Evolutionary conservation across 805 yeast species (phyloP), one percentile per base, ranked within the genome.

Genomic region (Zygosaccharomyces bisporus): DNA sequence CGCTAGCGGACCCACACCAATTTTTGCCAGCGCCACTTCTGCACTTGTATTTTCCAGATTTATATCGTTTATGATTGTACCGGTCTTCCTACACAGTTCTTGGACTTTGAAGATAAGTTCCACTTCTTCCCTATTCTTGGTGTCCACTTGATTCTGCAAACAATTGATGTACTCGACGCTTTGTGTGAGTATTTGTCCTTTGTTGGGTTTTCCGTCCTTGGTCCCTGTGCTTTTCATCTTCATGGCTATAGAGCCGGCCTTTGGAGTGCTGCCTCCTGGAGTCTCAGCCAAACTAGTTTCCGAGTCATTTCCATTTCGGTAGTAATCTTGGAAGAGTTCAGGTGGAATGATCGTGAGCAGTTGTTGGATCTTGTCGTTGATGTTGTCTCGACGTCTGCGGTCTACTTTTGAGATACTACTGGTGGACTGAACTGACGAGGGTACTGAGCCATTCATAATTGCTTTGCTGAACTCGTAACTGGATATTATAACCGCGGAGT

Each of bases 1-100:
- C 41, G 86, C 81, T 40, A 84, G 63, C 1, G 91, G 90, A 2
- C 95, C 95, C 6, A 86, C 93, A 1, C 96, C 95, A 38, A 86
- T 83, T 54, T 77, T 77, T 0, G 88, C 81, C 45, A 87, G 67
- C 2, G 86, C 87, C 19, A 74, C 65, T 58, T 86, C 95, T 0
- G 95, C 96, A 59, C 88, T 81, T 1, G 95, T 86, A 53, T 81
- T 69, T 57, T 76, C 61, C 54, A 79, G 63, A 58, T 76, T 67
- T 45, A 70, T 52, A 44, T 67, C 70, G 49, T 70, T 60, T 19
- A 72, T 60, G 10, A 72, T 72, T 24, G 70, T 59, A 50, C 71
- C 70, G 20, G 71, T 69, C 13, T 67, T 56, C 35, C 68, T 70
- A 51, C 80, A 75, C 47, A 83, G 63, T 27, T 71, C 74, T 57